Evolutionary conservation across 2,329 filamentous ascomycete species (phyloP).

Genomic region (Beauveria medogensis): DNA sequence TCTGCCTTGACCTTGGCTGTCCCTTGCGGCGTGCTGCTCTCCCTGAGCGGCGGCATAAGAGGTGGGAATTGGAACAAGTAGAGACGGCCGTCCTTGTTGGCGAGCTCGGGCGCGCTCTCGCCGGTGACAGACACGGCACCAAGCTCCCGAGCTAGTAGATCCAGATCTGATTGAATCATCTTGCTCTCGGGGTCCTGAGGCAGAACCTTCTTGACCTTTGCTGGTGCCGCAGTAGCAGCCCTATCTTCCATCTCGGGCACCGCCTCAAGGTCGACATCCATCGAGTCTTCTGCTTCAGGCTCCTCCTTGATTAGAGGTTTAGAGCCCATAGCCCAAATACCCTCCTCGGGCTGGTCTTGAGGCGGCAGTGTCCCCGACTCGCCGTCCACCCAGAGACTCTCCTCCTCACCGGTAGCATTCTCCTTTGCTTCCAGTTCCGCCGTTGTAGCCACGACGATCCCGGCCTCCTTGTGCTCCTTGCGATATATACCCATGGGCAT

Average conservation of each 20-base stretch:
- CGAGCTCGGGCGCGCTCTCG: conserved; percentile 20
- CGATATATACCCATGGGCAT: conserved; percentile 51
- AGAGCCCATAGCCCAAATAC: conserved; percentile 36
- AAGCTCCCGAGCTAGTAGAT: conserved; percentile 35
- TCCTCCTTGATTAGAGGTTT: conserved; percentile 35
- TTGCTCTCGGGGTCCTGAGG: conserved; percentile 31
- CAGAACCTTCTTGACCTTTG: conserved; percentile 17
- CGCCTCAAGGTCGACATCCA: conserved; percentile 12
- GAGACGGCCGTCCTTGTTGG: conserved; percentile 45
- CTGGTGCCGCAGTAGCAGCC: conserved; percentile 1
- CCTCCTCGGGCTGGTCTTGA: conserved; percentile 25
- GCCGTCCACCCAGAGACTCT: conserved; percentile 38
- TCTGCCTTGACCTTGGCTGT: conserved; percentile 35
- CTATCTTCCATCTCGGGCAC: not conserved
- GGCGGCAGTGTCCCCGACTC: conserved; percentile 21
- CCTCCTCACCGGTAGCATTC: conserved; percentile 35
- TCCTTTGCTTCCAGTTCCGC: conserved; percentile 50
- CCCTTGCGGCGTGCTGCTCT: conserved; percentile 18
- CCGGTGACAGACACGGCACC: conserved; percentile 27
- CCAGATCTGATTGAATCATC: conserved; percentile 31
- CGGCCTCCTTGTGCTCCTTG: conserved; percentile 44
- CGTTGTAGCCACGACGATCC: conserved; percentile 46
- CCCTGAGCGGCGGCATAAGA: conserved; percentile 47
- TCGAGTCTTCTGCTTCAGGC: conserved; percentile 30
- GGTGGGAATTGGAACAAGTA: conserved; percentile 60